A percentile compares a stretch with the other conserved stretches of the same genome.
Conservation (phyloP, 1,284 basidiomycete genomes). For the Cryptococcus sp. region DNA sequence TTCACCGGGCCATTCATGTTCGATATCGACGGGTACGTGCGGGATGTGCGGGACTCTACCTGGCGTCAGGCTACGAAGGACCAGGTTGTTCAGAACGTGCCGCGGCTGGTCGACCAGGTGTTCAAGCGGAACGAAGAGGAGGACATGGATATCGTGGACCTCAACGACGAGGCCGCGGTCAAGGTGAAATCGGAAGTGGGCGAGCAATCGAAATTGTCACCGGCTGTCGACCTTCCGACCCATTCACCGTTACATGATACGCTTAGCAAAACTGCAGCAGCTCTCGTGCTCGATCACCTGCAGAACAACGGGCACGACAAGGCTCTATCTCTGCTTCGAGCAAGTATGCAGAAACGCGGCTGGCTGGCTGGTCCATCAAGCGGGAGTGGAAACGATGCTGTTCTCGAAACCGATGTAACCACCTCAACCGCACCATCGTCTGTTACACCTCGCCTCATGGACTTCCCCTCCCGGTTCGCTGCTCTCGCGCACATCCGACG, state of each 20-base stretch:
- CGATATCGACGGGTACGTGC: constrained; percentile 80
- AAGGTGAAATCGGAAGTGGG: neutral
- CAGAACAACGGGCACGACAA: constrained; percentile 74
- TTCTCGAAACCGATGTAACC: neutral
- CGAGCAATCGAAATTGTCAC: neutral
- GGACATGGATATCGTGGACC: neutral
- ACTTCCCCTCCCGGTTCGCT: constrained; percentile 4
- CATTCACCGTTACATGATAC: constrained; percentile 15
- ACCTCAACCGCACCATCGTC: neutral
- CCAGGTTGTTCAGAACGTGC: constrained; percentile 4
- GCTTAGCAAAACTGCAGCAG: constrained; percentile 58
- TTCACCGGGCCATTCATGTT: constrained; percentile 80
- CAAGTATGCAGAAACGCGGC: constrained; percentile 20
- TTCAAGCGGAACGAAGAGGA: constrained; percentile 1
- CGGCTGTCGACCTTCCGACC: constrained; percentile 1
- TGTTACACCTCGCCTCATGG: neutral
- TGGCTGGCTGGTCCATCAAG: constrained; percentile 6
- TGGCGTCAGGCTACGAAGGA: constrained; percentile 5
- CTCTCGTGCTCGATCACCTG: constrained; percentile 75
- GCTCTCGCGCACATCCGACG: constrained; percentile 4
- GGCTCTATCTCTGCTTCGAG: constrained; percentile 48
- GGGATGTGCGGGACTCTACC: constrained; percentile 53
- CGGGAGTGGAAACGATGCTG: neutral
- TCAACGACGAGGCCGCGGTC: neutral
- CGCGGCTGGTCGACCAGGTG: constrained; percentile 16